phyloP scores from a whole-genome alignment of 1,284 basidiomycete genomes.

The Phylloboletellus chloephorus region DNA sequence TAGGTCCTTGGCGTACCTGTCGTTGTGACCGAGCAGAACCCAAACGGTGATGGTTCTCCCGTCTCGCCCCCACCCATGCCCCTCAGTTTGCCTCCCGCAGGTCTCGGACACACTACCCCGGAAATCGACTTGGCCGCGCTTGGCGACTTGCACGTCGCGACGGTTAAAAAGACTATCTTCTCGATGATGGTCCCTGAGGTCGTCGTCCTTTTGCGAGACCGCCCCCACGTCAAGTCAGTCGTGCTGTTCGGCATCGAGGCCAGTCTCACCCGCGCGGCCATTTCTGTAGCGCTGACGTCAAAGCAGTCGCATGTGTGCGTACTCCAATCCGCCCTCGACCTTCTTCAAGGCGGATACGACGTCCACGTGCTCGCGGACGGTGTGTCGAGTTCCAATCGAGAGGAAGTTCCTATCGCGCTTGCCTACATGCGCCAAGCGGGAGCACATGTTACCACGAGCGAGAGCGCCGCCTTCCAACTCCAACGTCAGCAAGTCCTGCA shows the following conservation, averaged over 20 bases:
- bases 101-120: conserved; percentile 65
- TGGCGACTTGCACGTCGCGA: conserved; percentile 52
- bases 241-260: conserved; percentile 87
- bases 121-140: conserved; percentile 59
- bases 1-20: conserved; percentile 67
- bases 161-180: conserved; percentile 72
- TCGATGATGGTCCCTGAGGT: conserved; percentile 78
- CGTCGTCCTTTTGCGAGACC: conserved; percentile 44
- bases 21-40: conserved; percentile 80
- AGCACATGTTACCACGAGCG: conserved; percentile 74
- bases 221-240: conserved; percentile 49
- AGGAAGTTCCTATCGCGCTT: conserved; percentile 61
- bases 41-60: conserved; percentile 48
- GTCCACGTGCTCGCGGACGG: conserved; percentile 80
- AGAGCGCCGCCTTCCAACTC: conserved; percentile 77
- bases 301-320: conserved; percentile 85
- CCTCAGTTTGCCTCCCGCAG: conserved; percentile 35
- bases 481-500: conserved; percentile 41
- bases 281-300: conserved; percentile 7
- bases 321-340: conserved; percentile 72
- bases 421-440: conserved; percentile 70
- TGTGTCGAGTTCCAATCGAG: conserved; percentile 75
- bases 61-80: conserved; percentile 2
- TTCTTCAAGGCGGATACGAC: conserved; percentile 50
- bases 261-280: conserved; percentile 13